These are phyloP conservation scores for Collybia sordida DNA, from an alignment of 768 basidiomycete species.

Conservation along the genomic window DNA sequence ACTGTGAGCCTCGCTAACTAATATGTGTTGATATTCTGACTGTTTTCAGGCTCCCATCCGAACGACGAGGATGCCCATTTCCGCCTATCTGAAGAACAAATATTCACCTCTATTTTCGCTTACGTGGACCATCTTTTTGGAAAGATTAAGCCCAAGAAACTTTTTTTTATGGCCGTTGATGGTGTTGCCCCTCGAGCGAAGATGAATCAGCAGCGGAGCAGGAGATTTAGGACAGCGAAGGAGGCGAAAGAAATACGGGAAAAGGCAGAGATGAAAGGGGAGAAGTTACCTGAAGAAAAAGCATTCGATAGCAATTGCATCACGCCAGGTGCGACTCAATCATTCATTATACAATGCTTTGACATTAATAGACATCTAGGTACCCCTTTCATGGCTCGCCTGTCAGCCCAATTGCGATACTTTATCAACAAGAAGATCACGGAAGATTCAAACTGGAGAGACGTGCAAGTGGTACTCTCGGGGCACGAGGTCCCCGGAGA, in stretches of 20 bases:
- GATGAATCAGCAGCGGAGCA: constrained; percentile 97
- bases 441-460: constrained; percentile 94
- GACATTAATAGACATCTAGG: constrained; percentile 41
- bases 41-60: constrained; percentile 77
- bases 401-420: constrained; percentile 92
- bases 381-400: constrained; percentile 90
- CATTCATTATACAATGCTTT: not conserved
- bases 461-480: constrained; percentile 88
- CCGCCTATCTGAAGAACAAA: constrained; percentile 93
- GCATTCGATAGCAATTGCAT: constrained; percentile 99
- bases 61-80: constrained; percentile 97
- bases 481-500: constrained; percentile 99
- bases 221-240: constrained; percentile 92
- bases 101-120: constrained; percentile 94
- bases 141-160: constrained; percentile 96
- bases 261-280: constrained; percentile 86
- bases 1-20: constrained; percentile 44
- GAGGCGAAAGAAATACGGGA: constrained; percentile 86
- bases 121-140: constrained; percentile 97
- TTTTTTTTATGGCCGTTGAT: constrained; percentile 99
- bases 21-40: constrained; percentile 21
- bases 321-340: constrained; percentile 74
- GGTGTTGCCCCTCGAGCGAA: constrained; percentile 97
- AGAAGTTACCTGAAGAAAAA: constrained; percentile 89
- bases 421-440: constrained; percentile 98